Evolutionary conservation across 2,329 filamentous ascomycete genomes (phyloP).

Genomic region (Cercospora zeae-maydis): DNA sequence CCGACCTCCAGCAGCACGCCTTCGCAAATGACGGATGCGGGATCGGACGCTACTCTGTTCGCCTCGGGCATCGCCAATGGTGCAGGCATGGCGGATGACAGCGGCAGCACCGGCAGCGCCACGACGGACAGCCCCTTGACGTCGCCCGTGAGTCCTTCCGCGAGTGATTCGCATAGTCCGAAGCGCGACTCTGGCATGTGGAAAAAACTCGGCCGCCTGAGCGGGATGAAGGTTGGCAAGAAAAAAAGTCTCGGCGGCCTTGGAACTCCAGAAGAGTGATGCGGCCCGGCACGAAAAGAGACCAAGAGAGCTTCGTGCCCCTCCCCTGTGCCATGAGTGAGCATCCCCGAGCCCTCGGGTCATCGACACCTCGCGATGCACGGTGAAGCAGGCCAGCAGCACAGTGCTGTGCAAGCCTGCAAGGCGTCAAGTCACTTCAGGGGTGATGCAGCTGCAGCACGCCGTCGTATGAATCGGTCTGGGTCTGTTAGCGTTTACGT

Average conservation of each 20-base stretch:
- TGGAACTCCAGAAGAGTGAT: constrained; percentile 24
- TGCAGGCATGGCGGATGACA: constrained; percentile 61
- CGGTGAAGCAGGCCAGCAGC: no score
- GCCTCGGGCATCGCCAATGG: constrained; percentile 31
- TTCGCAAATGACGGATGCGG: constrained; percentile 18
- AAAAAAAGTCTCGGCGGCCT: constrained; percentile 36
- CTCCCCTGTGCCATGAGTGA: background rate
- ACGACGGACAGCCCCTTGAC: constrained; percentile 60
- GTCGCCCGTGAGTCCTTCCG: constrained; percentile 69
- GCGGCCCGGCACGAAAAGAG: background rate
- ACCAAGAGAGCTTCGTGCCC: background rate
- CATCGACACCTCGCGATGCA: no score
- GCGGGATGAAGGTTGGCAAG: constrained; percentile 36
- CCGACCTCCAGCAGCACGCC: constrained; percentile 22
- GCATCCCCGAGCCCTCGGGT: background rate
- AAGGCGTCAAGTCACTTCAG: background rate
- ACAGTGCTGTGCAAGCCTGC: background rate
- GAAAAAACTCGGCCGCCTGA: constrained; percentile 39
- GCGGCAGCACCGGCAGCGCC: constrained; percentile 56
- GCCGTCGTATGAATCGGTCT: background rate
- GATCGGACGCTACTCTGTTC: constrained; percentile 30
- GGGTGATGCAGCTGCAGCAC: background rate
- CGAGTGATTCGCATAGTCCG: constrained; percentile 32
- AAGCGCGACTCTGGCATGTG: constrained; percentile 39
- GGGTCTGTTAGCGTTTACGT: constrained; percentile 8